phyloP scores from a whole-genome alignment of 768 basidiomycete genomes.

The Suillus alpinus region DNA sequence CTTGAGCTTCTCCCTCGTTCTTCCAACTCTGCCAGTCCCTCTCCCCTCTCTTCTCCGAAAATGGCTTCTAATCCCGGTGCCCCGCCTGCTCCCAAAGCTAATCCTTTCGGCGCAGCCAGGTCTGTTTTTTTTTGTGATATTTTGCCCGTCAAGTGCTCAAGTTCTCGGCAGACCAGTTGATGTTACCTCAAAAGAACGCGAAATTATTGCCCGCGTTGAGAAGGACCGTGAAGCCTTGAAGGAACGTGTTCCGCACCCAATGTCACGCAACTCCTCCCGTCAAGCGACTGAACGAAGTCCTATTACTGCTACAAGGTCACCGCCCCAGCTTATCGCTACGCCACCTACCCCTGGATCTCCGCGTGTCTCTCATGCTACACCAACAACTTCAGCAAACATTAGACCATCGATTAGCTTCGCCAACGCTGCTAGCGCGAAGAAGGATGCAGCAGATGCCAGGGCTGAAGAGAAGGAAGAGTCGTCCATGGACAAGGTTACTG shows the following conservation, averaged over 20 bases:
- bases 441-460: conserved; percentile 15
- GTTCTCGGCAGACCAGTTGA: conserved; percentile 72
- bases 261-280: conserved; percentile 48
- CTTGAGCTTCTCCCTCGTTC: conserved; percentile 85
- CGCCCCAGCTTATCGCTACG: conserved; percentile 18
- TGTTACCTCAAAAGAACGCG: conserved; percentile 70
- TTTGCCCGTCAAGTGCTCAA: conserved; percentile 10
- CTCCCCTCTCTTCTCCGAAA: conserved; percentile 79
- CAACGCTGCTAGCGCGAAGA: conserved; percentile 54
- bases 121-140: conserved; percentile 31
- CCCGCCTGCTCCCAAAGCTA: conserved; percentile 46
- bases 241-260: conserved; percentile 37
- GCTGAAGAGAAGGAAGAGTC: conserved; percentile 13
- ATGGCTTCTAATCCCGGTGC: conserved; percentile 46
- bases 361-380: conserved; percentile 24
- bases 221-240: conserved; percentile 51
- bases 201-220: conserved; percentile 68
- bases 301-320: conserved; percentile 30
- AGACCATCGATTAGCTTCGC: conserved; percentile 82
- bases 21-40: conserved; percentile 62
- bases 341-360: conserved; percentile 17
- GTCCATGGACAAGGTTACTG: conserved; percentile 11
- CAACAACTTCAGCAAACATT: conserved; percentile 47
- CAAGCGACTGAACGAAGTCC: conserved; percentile 44
- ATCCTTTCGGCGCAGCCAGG: conserved; percentile 89